Conservation (phyloP, 192 early-diverging fungal species). For the Coemansia javaensis region DNA sequence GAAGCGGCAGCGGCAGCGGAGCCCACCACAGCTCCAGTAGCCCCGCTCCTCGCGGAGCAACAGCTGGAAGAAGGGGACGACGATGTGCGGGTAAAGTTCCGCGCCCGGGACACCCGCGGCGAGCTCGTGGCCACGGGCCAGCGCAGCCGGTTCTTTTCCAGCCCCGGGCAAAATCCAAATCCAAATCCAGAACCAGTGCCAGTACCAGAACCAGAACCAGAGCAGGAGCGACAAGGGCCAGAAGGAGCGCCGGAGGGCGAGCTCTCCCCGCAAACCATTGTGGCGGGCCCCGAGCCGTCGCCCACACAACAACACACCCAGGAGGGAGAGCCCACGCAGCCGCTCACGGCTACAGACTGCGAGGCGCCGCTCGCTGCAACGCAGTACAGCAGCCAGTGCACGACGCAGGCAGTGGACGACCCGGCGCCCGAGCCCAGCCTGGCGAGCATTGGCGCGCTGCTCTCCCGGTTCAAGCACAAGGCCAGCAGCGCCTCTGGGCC, state of each 20-base stretch:
- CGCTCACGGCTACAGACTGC: too few species aligned
- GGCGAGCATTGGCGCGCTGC: not conserved
- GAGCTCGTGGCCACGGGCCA: constrained; percentile 11
- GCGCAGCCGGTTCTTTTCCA: constrained; percentile 34
- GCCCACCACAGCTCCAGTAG: not conserved
- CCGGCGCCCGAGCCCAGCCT: not conserved
- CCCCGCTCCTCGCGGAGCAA: not conserved
- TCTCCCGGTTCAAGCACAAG: constrained; percentile 8
- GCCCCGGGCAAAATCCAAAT: too few species aligned
- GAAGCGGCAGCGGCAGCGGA: not conserved
- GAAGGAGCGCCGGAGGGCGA: too few species aligned
- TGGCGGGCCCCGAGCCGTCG: too few species aligned
- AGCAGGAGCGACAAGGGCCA: too few species aligned
- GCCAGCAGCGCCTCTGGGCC: not conserved
- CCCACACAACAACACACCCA: too few species aligned
- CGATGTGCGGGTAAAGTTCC: constrained; percentile 22
- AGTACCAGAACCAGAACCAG: too few species aligned
- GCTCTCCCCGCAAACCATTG: not conserved
- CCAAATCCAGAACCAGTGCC: too few species aligned
- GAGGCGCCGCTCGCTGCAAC: too few species aligned
- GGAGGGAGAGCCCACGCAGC: too few species aligned
- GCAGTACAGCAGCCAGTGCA: too few species aligned
- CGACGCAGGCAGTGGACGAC: not conserved
- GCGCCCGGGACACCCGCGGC: constrained; percentile 8
- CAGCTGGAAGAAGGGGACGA: not conserved